Conservation (phyloP, 2,329 filamentous ascomycete species). For the Purpureocillium takamizusanense region DNA sequence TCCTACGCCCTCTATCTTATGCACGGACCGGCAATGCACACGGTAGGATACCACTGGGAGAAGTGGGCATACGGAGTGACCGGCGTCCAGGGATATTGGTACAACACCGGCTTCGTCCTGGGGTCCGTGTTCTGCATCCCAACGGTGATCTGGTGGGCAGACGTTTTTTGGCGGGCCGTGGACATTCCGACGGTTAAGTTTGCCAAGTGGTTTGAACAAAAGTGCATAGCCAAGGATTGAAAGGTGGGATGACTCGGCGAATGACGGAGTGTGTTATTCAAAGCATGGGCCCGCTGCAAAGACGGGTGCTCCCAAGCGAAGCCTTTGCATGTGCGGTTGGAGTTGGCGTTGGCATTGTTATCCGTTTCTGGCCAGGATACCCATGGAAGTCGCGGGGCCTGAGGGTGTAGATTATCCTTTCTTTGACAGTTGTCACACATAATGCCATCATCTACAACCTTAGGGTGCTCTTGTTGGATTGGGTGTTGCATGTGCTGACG, state of each 20-base stretch:
- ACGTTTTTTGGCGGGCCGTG: constrained; percentile 46
- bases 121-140: constrained; percentile 39
- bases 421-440: neutral
- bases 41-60: constrained; percentile 42
- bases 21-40: constrained; percentile 47
- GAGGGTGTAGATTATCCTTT: neutral
- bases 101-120: constrained; percentile 36
- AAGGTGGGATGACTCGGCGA: constrained; percentile 5
- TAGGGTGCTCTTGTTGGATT: too few species aligned
- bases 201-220: constrained; percentile 44
- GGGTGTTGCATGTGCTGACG: too few species aligned
- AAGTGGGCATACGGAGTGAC: constrained; percentile 37
- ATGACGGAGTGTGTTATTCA: neutral
- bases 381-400: neutral
- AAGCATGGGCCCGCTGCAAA: neutral
- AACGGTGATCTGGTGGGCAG: constrained; percentile 42
- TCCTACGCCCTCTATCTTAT: constrained; percentile 54
- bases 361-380: neutral
- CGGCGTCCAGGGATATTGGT: constrained; percentile 35
- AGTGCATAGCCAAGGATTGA: constrained; percentile 23
- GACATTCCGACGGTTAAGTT: constrained; percentile 48
- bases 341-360: constrained; percentile 1
- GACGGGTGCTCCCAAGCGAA: neutral
- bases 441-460: too few species aligned
- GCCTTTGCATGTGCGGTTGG: constrained; percentile 1